A percentile compares a stretch with the other conserved stretches of the same genome.
These are phyloP conservation scores for Monilinia laxa DNA, from an alignment of 2,329 filamentous ascomycete species.

Conservation along the genomic window DNA sequence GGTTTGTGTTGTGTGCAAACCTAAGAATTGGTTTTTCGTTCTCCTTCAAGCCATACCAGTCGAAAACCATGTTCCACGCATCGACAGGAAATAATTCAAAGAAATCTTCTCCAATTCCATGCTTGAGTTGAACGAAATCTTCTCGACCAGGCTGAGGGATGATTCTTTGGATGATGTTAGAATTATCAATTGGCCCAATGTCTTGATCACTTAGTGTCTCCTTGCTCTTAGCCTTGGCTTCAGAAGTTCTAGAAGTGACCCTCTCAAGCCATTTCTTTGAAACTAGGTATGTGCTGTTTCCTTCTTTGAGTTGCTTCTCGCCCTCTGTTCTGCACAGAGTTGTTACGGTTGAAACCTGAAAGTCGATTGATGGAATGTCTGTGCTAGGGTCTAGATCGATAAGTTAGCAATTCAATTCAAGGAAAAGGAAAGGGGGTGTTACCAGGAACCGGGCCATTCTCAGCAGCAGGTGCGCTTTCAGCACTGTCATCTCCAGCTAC, in stretches of 20 bases:
- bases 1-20: slow-evolving; percentile 73
- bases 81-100: slow-evolving; percentile 75
- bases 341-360: slow-evolving; percentile 73
- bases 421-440: not conserved
- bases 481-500: slow-evolving; percentile 13
- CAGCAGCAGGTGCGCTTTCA: not conserved
- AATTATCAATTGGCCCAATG: slow-evolving; percentile 79
- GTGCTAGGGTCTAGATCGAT: slow-evolving; percentile 5
- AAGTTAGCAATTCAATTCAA: slow-evolving; percentile 10
- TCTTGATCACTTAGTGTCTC: slow-evolving; percentile 56
- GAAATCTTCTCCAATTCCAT: slow-evolving; percentile 65
- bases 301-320: slow-evolving; percentile 58
- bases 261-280: slow-evolving; percentile 76
- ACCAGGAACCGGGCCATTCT: slow-evolving; percentile 23
- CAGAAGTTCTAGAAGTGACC: slow-evolving; percentile 65
- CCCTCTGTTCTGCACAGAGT: slow-evolving; percentile 54
- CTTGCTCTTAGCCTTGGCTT: slow-evolving; percentile 58
- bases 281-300: slow-evolving; percentile 74
- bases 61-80: slow-evolving; percentile 77
- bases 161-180: slow-evolving; percentile 69
- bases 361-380: slow-evolving; percentile 53
- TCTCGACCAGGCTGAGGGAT: slow-evolving; percentile 51
- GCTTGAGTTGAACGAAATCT: slow-evolving; percentile 71
- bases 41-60: slow-evolving; percentile 76
- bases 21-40: slow-evolving; percentile 72